Evolutionary conservation across 306 rosid genomes (phyloP).

Genomic region (Luffa acutangula): DNA sequence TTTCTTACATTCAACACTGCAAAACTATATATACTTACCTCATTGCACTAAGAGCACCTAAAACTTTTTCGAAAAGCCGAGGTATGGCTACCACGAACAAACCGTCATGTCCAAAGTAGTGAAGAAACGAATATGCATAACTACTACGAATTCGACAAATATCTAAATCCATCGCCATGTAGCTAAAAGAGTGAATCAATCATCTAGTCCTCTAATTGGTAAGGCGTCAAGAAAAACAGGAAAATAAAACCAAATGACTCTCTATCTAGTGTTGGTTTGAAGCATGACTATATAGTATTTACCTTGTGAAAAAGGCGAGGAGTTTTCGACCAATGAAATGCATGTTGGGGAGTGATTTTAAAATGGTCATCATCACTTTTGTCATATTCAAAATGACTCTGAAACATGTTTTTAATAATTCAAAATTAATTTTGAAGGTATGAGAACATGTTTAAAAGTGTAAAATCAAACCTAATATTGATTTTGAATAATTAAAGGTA

Average conservation of each 20-base stretch:
- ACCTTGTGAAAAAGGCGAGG: constrained; percentile 1
- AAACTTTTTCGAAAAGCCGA: constrained; percentile 2
- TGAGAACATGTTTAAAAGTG: too few species aligned
- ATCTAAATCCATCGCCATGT: constrained; percentile 8
- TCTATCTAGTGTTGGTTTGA: background rate
- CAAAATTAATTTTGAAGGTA: too few species aligned
- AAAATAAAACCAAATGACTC: background rate
- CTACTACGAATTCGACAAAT: constrained; percentile 20
- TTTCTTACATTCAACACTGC: too few species aligned
- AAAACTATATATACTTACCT: too few species aligned
- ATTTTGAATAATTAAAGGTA: too few species aligned
- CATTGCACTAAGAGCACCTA: too few species aligned
- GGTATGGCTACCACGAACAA: constrained; percentile 25
- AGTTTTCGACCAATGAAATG: background rate
- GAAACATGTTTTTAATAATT: too few species aligned
- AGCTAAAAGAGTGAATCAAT: background rate
- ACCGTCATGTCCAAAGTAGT: constrained; percentile 47
- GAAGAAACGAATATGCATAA: constrained; percentile 33
- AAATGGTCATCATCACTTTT: too few species aligned
- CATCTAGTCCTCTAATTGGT: background rate
- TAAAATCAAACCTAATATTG: too few species aligned
- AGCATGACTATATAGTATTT: background rate
- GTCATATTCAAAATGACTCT: too few species aligned
- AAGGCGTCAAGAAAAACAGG: background rate
- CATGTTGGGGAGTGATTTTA: too few species aligned